phyloP scores from a whole-genome alignment of 768 basidiomycete genomes.

The Boletus coccyginus region DNA sequence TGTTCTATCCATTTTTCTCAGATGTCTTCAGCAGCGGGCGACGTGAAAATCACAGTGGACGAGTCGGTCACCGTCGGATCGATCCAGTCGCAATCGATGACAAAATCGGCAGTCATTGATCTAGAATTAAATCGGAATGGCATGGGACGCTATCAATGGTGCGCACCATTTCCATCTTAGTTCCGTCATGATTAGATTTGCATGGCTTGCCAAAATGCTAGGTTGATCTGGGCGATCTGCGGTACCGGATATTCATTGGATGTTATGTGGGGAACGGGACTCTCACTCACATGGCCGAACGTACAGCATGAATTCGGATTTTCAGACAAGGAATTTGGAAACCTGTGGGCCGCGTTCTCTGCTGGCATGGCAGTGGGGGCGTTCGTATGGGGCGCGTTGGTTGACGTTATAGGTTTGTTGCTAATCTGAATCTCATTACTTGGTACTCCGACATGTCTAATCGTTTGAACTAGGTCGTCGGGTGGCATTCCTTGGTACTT shows the following conservation, averaged over 20 bases:
- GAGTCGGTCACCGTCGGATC: no score
- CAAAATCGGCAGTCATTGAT: conserved; percentile 11
- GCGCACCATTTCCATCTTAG: background rate
- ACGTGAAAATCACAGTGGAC: background rate
- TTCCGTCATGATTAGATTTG: background rate
- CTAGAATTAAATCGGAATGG: conserved; percentile 12
- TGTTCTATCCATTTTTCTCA: background rate
- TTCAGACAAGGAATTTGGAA: conserved; percentile 15
- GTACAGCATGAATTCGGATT: conserved; percentile 18
- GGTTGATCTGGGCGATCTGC: conserved; percentile 17
- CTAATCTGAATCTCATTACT: background rate
- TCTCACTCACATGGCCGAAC: background rate
- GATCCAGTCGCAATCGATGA: background rate
- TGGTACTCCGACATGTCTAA: background rate
- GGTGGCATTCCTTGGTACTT: conserved; percentile 15
- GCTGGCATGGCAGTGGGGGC: conserved; percentile 4
- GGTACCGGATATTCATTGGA: conserved; percentile 11
- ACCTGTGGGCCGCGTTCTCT: background rate
- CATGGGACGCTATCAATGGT: conserved; percentile 19
- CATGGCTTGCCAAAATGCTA: background rate
- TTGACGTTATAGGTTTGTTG: conserved; percentile 17
- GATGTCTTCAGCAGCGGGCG: background rate
- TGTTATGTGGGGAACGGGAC: conserved; percentile 3
- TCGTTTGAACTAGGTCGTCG: conserved; percentile 8
- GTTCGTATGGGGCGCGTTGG: conserved; percentile 14